phyloP scores from a whole-genome alignment of 2,329 filamentous ascomycete genomes.

The Cadophora sp. region DNA sequence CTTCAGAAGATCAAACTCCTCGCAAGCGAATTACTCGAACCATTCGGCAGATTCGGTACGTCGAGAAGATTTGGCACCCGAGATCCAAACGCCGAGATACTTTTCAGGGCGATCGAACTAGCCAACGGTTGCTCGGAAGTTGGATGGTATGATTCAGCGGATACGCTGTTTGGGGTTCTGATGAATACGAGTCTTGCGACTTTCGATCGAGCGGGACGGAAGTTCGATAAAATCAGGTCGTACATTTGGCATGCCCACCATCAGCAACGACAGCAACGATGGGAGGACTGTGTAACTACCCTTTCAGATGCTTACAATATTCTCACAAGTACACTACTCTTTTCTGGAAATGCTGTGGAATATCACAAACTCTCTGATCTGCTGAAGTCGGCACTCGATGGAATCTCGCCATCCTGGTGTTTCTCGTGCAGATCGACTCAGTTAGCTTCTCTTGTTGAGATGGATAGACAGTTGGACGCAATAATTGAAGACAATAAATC shows the following conservation, averaged over 20 bases:
- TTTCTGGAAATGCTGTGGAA: not conserved
- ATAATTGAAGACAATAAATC: not conserved
- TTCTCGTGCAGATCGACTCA: not conserved
- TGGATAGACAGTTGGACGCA: not conserved
- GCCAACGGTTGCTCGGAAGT: not conserved
- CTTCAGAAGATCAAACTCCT: not conserved
- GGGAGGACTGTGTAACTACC: not conserved
- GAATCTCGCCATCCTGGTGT: not conserved
- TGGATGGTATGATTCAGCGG: not conserved
- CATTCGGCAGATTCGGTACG: not conserved
- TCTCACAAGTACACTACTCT: not conserved
- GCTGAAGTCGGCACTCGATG: not conserved
- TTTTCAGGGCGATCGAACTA: not conserved
- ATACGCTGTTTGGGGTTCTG: not conserved
- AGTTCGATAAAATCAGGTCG: not conserved
- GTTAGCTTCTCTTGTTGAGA: not conserved
- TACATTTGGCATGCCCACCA: not conserved
- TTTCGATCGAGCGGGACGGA: not conserved
- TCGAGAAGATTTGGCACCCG: not conserved
- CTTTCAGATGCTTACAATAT: not conserved
- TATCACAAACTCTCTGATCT: not conserved
- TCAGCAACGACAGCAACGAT: not conserved
- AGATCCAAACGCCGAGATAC: conserved; percentile 2
- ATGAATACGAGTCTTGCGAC: not conserved
- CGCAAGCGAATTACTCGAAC: not conserved